These are phyloP conservation scores for Trichophyton simii DNA, from an alignment of 2,329 filamentous ascomycete species.

Conservation along the genomic window DNA sequence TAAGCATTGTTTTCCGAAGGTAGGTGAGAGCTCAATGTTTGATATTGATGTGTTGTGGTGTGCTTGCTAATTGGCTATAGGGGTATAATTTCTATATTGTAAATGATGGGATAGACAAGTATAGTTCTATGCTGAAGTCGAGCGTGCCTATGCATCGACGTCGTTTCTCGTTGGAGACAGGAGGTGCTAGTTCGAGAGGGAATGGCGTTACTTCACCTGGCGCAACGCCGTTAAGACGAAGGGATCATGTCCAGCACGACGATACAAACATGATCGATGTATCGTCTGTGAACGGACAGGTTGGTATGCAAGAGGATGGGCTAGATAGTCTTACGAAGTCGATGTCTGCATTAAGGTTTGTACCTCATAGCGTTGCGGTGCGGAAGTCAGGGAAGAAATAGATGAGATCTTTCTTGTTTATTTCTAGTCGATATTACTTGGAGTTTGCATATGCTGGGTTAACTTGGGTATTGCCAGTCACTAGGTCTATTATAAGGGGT, in stretches of 20 bases:
- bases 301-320: constrained; percentile 13
- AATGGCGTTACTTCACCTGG: not conserved
- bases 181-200: not conserved
- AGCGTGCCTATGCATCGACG: constrained; percentile 20
- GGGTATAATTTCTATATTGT: constrained; percentile 82
- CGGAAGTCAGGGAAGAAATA: constrained; percentile 13
- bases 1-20: constrained; percentile 79
- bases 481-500: not conserved
- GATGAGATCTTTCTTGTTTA: not conserved
- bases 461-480: too few species aligned
- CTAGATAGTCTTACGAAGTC: constrained; percentile 30
- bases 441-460: not conserved
- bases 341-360: constrained; percentile 35
- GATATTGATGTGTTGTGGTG: not conserved
- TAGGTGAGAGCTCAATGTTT: constrained; percentile 15
- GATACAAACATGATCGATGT: not conserved
- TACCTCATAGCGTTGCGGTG: constrained; percentile 29
- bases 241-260: constrained; percentile 8
- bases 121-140: constrained; percentile 59
- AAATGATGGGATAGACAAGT: constrained; percentile 77
- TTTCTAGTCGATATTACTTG: not conserved
- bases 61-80: constrained; percentile 17
- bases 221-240: constrained; percentile 19
- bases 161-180: constrained; percentile 21
- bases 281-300: not conserved